Base-by-base conservation (phyloP, 176 grass and related monocot genomes). In the Dactylis glomerata region DNA sequence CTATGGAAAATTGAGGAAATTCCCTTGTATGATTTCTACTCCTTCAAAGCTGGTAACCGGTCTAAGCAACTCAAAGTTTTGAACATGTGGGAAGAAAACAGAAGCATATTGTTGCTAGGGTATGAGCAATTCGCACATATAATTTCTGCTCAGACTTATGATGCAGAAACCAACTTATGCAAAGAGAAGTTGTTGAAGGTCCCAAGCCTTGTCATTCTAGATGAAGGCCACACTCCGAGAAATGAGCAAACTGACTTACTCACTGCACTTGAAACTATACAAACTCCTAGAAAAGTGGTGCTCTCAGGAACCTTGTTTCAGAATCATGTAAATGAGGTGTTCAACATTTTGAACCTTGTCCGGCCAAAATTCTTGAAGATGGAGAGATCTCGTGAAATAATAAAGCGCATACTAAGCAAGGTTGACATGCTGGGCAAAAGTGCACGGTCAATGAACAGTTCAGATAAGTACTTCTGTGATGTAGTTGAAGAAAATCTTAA, bases 161-260 rank as follows among this genome's bases (percentile, higher is more conserved):
- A 68, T 22, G 76, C 31, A 32, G 63, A 77, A 64, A 81, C 80
- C n/a, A n/a, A n/a, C n/a, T n/a, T n/a, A n/a, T 41, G 49, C 58
- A 77, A 52, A 50, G 86, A 94, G 44, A 91, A 82, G 86, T 62
- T 97, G 73, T 76, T 94, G 47, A 89, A 83, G 52, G 38, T 97
- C 40, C 95, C 92, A 40, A 86, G 78, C 67, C 91, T 97, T 82
- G 88, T 97, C 68, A 92, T 92, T 85, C 78, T 97, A 56, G 95
- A 97, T 87, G 95, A 97, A 94, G 92, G 92, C 50, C 95, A 97
- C 84, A 97, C 92, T 52, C 90, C 92, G 10, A 90, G 95, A 86
- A 97, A 92, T 49, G 88, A 94, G 22, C 40, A 92, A 22, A 97
- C 95, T 5, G 41, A 92, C 47, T 56, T 90, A 47, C 87, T 94